phyloP scores from a whole-genome alignment of 202 grass and related monocot genomes.

The Alloteropsis angusta region DNA sequence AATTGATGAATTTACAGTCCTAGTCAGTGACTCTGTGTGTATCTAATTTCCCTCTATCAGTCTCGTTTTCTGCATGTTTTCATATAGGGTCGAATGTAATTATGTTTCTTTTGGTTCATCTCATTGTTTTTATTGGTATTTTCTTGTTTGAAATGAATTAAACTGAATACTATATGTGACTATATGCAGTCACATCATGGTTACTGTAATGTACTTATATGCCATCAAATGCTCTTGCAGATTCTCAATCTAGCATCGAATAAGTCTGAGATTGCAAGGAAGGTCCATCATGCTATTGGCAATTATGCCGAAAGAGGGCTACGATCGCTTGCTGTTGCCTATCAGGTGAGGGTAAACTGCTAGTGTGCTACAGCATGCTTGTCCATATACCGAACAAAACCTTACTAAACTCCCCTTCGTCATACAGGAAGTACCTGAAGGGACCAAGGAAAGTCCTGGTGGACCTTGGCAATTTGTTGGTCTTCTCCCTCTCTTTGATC shows the following conservation, averaged over 20 bases:
- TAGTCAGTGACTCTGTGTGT: background rate
- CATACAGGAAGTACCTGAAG: constrained; percentile 57
- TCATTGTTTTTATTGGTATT: background rate
- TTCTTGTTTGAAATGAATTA: background rate
- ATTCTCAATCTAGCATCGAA: constrained; percentile 48
- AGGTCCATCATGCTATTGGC: constrained; percentile 45
- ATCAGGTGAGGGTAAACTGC: constrained; percentile 38
- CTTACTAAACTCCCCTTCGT: constrained; percentile 21
- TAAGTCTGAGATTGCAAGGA: constrained; percentile 46
- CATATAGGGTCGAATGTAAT: background rate
- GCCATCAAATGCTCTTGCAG: constrained; percentile 22
- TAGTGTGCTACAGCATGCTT: background rate
- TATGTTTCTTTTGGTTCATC: background rate
- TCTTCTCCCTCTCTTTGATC: constrained; percentile 68
- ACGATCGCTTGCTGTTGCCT: constrained; percentile 53
- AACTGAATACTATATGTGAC: background rate
- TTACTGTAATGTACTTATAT: constrained; percentile 1
- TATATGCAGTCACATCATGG: background rate
- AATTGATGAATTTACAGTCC: background rate
- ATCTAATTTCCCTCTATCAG: background rate
- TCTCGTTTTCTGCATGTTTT: constrained; percentile 7
- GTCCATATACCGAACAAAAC: background rate
- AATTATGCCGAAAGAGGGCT: constrained; percentile 52
- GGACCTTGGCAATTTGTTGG: constrained; percentile 65
- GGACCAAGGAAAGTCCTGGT: constrained; percentile 54